Evolutionary conservation across 228 moss, liverwort and hornwort genomes (phyloP).

Genomic region (Sphagnum magellanicum): DNA sequence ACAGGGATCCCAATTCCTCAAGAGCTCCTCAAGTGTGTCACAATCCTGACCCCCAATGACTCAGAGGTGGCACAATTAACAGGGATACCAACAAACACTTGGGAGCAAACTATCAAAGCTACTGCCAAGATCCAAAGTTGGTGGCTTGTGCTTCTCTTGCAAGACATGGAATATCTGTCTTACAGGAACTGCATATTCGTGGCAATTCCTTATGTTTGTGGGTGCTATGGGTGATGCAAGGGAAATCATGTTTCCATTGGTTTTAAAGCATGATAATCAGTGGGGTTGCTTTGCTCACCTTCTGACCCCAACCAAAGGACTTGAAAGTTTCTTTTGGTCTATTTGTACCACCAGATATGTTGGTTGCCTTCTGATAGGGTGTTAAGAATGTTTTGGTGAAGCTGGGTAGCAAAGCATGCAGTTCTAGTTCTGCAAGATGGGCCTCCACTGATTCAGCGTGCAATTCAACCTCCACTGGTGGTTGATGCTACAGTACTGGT

Average conservation of each 20-base stretch:
- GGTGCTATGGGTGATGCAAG: too few species aligned
- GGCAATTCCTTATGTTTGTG: too few species aligned
- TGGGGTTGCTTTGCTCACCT: too few species aligned
- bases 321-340: too few species aligned
- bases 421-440: slow-evolving; percentile 63
- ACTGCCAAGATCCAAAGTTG: slow-evolving; percentile 16
- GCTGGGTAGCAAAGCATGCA: slow-evolving; percentile 72
- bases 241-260: too few species aligned
- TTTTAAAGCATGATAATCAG: too few species aligned
- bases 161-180: slow-evolving; percentile 8
- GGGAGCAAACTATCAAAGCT: slow-evolving; percentile 37
- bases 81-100: slow-evolving; percentile 63
- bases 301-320: too few species aligned
- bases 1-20: slow-evolving; percentile 64
- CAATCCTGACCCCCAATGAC: slow-evolving; percentile 82
- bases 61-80: slow-evolving; percentile 73
- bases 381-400: slow-evolving; percentile 87
- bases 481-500: slow-evolving; percentile 88
- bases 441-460: slow-evolving; percentile 56
- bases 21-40: slow-evolving; percentile 73
- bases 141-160: too few species aligned
- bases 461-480: slow-evolving; percentile 56
- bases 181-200: too few species aligned
- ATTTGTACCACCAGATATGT: too few species aligned
- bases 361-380: slow-evolving; percentile 33